These are phyloP conservation scores for Diaporthe sp. DNA, from an alignment of 2,329 filamentous ascomycete genomes.

Conservation along the genomic window DNA sequence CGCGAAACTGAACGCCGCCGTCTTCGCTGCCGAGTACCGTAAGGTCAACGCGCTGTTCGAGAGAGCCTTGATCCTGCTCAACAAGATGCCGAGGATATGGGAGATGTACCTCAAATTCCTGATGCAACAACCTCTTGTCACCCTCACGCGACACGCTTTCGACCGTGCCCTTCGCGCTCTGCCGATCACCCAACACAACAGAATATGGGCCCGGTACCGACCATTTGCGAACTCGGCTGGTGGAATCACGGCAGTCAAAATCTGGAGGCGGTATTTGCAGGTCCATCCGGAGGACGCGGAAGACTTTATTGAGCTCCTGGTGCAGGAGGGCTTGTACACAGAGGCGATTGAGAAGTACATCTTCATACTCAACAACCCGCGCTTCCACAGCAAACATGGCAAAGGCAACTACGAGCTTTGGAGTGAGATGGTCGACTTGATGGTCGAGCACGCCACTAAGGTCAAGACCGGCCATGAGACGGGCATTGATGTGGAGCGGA, in stretches of 20 bases:
- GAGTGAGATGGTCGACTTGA: slow-evolving; percentile 95
- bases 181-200: slow-evolving; percentile 93
- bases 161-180: slow-evolving; percentile 91
- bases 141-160: slow-evolving; percentile 86
- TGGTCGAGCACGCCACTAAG: slow-evolving; percentile 90
- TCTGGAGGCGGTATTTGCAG: slow-evolving; percentile 97
- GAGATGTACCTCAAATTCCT: slow-evolving; percentile 93
- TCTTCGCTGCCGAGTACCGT: slow-evolving; percentile 82
- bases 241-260: slow-evolving; percentile 89
- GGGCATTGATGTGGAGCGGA: slow-evolving; percentile 90
- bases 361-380: slow-evolving; percentile 87
- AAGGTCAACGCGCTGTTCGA: slow-evolving; percentile 98
- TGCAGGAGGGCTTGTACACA: slow-evolving; percentile 84
- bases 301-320: slow-evolving; percentile 91
- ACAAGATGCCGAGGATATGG: slow-evolving; percentile 99
- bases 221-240: slow-evolving; percentile 92
- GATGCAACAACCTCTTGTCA: slow-evolving; percentile 90
- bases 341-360: slow-evolving; percentile 94
- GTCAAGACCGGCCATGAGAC: slow-evolving; percentile 83
- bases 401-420: slow-evolving; percentile 97
- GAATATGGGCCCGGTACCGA: slow-evolving; percentile 93
- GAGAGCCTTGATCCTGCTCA: slow-evolving; percentile 88
- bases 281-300: slow-evolving; percentile 95
- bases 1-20: slow-evolving; percentile 82
- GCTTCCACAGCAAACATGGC: slow-evolving; percentile 90